Conservation (phyloP, 75 land plant genomes). For the Gnetum montanum region DNA sequence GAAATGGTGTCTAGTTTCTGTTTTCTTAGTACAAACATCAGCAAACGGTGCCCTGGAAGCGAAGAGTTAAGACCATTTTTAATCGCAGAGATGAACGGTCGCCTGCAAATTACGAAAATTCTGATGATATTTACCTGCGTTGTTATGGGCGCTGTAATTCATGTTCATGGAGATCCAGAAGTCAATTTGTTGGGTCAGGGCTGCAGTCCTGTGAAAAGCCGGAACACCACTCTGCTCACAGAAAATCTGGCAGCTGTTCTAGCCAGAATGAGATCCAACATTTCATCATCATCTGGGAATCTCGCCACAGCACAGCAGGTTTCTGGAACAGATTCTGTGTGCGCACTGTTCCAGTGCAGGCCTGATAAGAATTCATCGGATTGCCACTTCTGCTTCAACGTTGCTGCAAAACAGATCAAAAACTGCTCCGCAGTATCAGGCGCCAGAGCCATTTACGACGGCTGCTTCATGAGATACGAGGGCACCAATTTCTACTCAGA, state of each 20-base stretch:
- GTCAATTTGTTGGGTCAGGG: constrained; percentile 10
- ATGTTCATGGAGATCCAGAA: constrained; percentile 26
- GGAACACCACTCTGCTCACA: constrained; percentile 15
- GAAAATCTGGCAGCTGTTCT: constrained; percentile 20
- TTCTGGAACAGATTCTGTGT: constrained; percentile 13
- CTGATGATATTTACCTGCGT: too few species aligned
- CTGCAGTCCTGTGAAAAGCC: constrained; percentile 30
- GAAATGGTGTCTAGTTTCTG: too few species aligned
- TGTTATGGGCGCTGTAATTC: too few species aligned
- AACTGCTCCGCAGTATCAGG: constrained; percentile 25
- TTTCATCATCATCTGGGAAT: not conserved
- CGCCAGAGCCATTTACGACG: constrained; percentile 28
- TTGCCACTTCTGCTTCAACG: constrained; percentile 20
- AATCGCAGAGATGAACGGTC: too few species aligned
- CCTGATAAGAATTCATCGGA: constrained; percentile 18
- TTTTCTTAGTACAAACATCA: too few species aligned
- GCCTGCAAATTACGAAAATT: too few species aligned
- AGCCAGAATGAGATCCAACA: constrained; percentile 2
- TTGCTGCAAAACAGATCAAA: constrained; percentile 9
- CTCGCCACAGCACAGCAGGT: constrained; percentile 19
- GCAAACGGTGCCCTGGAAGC: too few species aligned
- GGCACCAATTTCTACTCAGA: constrained; percentile 28
- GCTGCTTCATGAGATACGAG: constrained; percentile 32
- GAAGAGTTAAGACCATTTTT: too few species aligned
- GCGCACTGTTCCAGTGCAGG: constrained; percentile 28